These are phyloP conservation scores for Leccinum subfulvum DNA, from an alignment of 1,284 basidiomycete genomes.

Conservation along the genomic window DNA sequence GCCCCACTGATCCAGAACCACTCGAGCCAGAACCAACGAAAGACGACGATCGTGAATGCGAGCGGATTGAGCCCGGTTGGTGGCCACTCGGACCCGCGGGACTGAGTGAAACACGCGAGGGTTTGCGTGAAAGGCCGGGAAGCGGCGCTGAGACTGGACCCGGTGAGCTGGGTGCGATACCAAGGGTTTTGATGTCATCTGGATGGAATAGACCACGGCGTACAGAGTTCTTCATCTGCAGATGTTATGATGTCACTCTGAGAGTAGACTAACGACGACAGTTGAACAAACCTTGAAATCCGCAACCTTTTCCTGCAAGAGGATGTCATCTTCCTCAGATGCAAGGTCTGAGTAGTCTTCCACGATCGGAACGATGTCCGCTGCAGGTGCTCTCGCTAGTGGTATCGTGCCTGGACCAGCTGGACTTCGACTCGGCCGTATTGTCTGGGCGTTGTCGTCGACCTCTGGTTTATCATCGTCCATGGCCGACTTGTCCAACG, in stretches of 20 bases:
- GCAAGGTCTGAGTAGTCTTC: conserved; percentile 91
- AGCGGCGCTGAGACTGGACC: conserved; percentile 66
- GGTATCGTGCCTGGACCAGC: conserved; percentile 48
- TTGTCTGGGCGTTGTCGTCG: conserved; percentile 76
- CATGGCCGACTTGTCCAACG: conserved; percentile 55
- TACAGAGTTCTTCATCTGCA: conserved; percentile 67
- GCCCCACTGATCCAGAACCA: conserved; percentile 57
- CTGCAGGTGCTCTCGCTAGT: conserved; percentile 58
- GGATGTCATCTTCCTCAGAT: conserved; percentile 69
- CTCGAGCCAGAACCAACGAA: conserved; percentile 43
- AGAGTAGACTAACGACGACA: background rate
- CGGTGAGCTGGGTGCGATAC: conserved; percentile 46
- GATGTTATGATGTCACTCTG: background rate
- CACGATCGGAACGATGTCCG: conserved; percentile 61
- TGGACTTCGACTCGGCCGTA: conserved; percentile 70
- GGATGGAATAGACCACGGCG: conserved; percentile 81
- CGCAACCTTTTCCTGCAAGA: conserved; percentile 72
- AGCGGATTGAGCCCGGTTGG: conserved; percentile 27
- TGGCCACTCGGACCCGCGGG: conserved; percentile 30
- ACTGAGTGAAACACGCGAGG: conserved; percentile 49
- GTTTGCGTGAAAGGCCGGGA: conserved; percentile 45
- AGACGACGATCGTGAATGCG: conserved; percentile 57
- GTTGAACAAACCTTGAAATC: conserved; percentile 67
- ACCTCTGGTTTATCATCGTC: conserved; percentile 65
- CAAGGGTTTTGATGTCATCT: conserved; percentile 78